A percentile compares a stretch with the other conserved stretches of the same genome.
Evolutionary conservation across 1,139 yeast genomes (phyloP).

Genomic region (Lodderomyces jiufengensis): DNA sequence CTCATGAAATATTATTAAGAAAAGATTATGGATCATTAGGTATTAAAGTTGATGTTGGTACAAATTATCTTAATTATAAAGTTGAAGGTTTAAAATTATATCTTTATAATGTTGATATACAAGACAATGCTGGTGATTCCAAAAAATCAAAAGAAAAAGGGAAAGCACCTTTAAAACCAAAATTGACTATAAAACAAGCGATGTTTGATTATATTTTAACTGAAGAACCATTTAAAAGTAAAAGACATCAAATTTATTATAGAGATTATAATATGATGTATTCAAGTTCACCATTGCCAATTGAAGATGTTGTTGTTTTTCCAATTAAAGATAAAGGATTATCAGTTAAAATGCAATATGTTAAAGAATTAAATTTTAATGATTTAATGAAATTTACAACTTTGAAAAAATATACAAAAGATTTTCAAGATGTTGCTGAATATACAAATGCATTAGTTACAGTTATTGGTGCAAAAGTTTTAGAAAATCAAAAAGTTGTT

Average conservation of each 20-base stretch:
- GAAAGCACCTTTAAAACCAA: neutral
- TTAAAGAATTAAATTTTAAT: constrained; percentile 11
- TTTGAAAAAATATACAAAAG: constrained; percentile 9
- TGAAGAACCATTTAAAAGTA: constrained; percentile 12
- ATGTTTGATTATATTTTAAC: constrained; percentile 10
- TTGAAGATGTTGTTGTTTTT: constrained; percentile 11
- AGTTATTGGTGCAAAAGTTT: constrained; percentile 12
- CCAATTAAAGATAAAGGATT: constrained; percentile 7
- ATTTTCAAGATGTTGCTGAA: constrained; percentile 13
- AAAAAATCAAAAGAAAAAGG: constrained; percentile 4
- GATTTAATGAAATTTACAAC: constrained; percentile 11
- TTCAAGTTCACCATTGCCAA: constrained; percentile 11
- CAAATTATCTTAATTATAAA: constrained; percentile 12
- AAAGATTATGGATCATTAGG: constrained; percentile 11
- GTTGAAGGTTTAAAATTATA: constrained; percentile 11
- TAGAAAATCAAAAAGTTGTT: constrained; percentile 10
- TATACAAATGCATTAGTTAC: constrained; percentile 13
- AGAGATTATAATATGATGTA: constrained; percentile 10
- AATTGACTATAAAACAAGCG: constrained; percentile 7
- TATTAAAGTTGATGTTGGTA: constrained; percentile 9
- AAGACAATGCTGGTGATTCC: constrained; percentile 2
- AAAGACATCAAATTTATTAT: constrained; percentile 11
- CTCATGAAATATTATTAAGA: constrained; percentile 9
- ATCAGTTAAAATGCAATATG: constrained; percentile 9
- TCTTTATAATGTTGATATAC: constrained; percentile 12